A percentile compares a stretch with the other conserved stretches of the same genome.
Evolutionary conservation across 1,284 basidiomycete species (phyloP).

Genomic region (Coniophora puteana): DNA sequence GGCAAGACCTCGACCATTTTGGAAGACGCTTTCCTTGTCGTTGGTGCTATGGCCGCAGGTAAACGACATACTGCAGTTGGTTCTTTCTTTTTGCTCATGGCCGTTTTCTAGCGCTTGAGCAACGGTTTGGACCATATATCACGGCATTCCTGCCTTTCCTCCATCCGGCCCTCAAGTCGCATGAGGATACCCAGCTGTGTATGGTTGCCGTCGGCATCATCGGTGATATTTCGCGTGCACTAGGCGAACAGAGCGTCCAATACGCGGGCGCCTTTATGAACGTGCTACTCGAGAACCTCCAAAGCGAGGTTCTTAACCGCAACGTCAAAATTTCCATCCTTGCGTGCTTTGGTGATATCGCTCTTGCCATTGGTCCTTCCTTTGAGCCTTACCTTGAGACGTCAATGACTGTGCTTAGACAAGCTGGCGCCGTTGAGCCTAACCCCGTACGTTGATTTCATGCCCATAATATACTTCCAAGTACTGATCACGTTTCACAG

Average conservation of each 20-base stretch:
- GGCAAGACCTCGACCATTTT: conserved; percentile 94
- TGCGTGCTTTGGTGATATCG: conserved; percentile 96
- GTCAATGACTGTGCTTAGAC: conserved; percentile 88
- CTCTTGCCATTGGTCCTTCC: conserved; percentile 82
- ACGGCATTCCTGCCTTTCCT: conserved; percentile 89
- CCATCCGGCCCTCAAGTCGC: conserved; percentile 85
- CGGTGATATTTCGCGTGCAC: conserved; percentile 91
- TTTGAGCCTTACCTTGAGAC: conserved; percentile 92
- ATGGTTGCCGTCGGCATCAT: conserved; percentile 95
- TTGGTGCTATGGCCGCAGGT: conserved; percentile 85
- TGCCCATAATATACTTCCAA: conserved; percentile 1
- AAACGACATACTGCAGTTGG: conserved; percentile 13
- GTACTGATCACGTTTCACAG: conserved; percentile 34
- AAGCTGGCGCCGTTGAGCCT: conserved; percentile 85
- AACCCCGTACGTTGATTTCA: conserved; percentile 62
- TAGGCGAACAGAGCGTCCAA: conserved; percentile 79
- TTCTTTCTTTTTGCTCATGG: conserved; percentile 6
- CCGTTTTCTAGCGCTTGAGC: conserved; percentile 64
- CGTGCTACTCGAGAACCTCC: conserved; percentile 87
- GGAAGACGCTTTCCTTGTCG: conserved; percentile 94
- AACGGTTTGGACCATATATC: conserved; percentile 86
- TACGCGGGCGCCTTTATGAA: conserved; percentile 90
- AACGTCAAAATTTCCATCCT: conserved; percentile 97
- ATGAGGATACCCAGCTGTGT: conserved; percentile 95
- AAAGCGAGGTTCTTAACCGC: conserved; percentile 87